Evolutionary conservation across 2,329 filamentous ascomycete genomes (phyloP), one percentile per base, ranked within the genome.

Genomic region (Trichoderma citrinoviride): DNA sequence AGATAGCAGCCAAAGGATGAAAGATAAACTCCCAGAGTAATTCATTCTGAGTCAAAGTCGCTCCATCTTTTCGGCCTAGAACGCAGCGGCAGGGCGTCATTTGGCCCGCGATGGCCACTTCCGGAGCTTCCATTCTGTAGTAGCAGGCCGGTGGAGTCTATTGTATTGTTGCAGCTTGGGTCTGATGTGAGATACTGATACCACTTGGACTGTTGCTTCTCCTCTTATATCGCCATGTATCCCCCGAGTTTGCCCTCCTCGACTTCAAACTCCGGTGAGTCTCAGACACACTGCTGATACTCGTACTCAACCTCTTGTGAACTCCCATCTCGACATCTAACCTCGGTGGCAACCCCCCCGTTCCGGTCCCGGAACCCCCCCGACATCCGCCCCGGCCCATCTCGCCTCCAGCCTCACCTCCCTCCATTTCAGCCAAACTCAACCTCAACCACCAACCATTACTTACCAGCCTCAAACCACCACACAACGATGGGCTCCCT

Each of bases 401-500:
- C 29, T 55, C 50, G 14, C 23, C 14, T n/a, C 19, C n/a, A 19
- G 23, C 19, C 21, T 33, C n/a, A n/a, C 17, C 12, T 7, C 23
- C 25, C 54, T 40, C 21, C 21, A 6, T n/a, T 21, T 15, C 21
- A 17, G 33, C 17, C n/a, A 27, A 15, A n/a, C 33, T 52, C 57
- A 43, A 52, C 33, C 10, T 37, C 44, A 25, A 21, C 43, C 23
- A 7, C 33, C 12, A 29, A 21, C 44, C n/a, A n/a, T n/a, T n/a
- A n/a, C n/a, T n/a, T n/a, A 61, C 17, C 50, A 61, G 19, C 46
- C 6, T 21, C 57, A 43, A 21, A 52, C 6, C 27, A n/a, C 7
- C 14, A 43, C 14, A 43, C 40, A 47, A 21, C 27, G 55, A 82
- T 82, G 80, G 79, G 79, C 43, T 73, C 71, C 29, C 68, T 71